Base-by-base conservation (phyloP, 2,329 filamentous ascomycete species). In the Trichophyton schoenleinii region DNA sequence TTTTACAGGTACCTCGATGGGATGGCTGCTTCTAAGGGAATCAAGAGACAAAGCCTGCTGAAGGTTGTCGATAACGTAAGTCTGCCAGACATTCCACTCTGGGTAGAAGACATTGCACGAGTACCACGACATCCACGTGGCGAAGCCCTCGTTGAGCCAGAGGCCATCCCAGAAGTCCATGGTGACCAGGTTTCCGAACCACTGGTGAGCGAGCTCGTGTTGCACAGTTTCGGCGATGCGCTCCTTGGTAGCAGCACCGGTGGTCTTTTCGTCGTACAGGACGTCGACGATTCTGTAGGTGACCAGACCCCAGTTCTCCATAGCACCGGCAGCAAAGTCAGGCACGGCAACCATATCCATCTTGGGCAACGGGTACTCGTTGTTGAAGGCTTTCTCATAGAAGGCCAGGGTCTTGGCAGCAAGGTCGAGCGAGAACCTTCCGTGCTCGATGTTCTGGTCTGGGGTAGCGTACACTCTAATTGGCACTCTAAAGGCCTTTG, bases 131-230 rank as follows among this genome's bases (percentile, higher is more conserved):
- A 94, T 91, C 85, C 88, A 89, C 44, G 89, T 95, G 36, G 90
- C 89, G 68, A 95, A 95, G 41, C 89, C 89, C 74, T 95, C 89
- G 73, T 97, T 97, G 60, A 97, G 83, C 92, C 92, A 97, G 6
- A 97, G 79, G 60, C 91, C 92, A 74, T 96, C 91, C 92, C 92
- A 97, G 81, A 95, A 96, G 74, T 96, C 91, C 91, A 96, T 96
- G 60, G 92, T 96, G 31, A 96, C 92, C 60, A 96, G 78, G 77
- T 97, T 96, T 65, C 92, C 92, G 70, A 97, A 97, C 92, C 92
- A 97, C 75, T 96, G 92, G 76, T 97, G 92, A 46, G 92, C 92
- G 71, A 97, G 80, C 74, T 97, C 92, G 77, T 97, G 92, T 80
- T 96, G 91, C 31, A 97, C 92, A 46, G 94, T 90, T 74, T 96